These are phyloP conservation scores for Colletotrichum agaves DNA, from an alignment of 2,329 filamentous ascomycete genomes.

Conservation along the genomic window DNA sequence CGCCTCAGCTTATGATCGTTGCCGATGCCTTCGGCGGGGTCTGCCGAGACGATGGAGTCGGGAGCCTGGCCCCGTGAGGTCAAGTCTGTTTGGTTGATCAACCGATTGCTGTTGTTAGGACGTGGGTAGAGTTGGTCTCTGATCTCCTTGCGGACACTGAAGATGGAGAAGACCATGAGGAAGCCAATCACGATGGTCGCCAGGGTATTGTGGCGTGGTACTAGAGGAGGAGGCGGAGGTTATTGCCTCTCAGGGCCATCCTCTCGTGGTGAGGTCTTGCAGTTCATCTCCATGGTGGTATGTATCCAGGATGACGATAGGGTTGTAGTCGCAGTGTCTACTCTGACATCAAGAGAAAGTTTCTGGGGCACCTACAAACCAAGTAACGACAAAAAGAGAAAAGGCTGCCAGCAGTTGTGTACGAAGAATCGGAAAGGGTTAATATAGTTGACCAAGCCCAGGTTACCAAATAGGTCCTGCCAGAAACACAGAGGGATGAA, in stretches of 20 bases:
- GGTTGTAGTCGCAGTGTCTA: background rate
- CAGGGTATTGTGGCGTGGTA: background rate
- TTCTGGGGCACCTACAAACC: background rate
- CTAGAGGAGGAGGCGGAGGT: background rate
- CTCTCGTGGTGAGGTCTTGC: conserved; percentile 11
- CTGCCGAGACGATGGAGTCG: conserved; percentile 30
- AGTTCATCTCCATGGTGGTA: conserved; percentile 14
- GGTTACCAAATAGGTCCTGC: background rate
- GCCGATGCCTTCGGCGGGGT: conserved; percentile 29
- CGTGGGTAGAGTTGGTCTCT: background rate
- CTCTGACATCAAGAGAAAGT: conserved; percentile 1
- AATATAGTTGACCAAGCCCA: background rate
- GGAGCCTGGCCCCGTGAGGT: conserved; percentile 35
- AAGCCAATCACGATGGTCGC: conserved; percentile 22
- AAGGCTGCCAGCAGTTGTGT: conserved; percentile 23
- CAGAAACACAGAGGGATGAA: conserved; percentile 13
- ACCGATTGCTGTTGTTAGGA: background rate
- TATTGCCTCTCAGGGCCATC: background rate
- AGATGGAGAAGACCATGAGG: conserved; percentile 33
- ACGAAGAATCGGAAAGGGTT: background rate
- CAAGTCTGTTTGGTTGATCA: background rate
- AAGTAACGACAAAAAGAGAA: background rate
- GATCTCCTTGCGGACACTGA: conserved; percentile 31
- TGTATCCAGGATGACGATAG: background rate
- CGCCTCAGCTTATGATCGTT: conserved; percentile 30